Conservation (phyloP, 1,284 basidiomycete species). For the Ustilago xerochloae region DNA sequence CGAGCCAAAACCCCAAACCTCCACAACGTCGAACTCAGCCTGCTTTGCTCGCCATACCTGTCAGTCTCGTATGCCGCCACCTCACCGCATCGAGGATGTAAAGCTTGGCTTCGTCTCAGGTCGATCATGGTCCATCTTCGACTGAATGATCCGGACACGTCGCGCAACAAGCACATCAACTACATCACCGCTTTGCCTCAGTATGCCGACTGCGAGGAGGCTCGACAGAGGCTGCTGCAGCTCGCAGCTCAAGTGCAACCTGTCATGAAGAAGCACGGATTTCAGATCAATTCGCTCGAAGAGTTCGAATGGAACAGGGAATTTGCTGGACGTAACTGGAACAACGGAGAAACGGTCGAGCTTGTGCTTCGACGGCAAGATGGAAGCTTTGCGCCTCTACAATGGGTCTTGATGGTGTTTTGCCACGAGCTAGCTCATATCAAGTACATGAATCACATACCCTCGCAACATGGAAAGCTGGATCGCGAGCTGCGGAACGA, state of each 20-base stretch:
- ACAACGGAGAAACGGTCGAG: conserved; percentile 58
- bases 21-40: too few species aligned
- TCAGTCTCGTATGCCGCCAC: too few species aligned
- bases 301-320: conserved; percentile 58
- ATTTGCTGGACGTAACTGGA: conserved; percentile 60
- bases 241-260: conserved; percentile 58
- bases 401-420: conserved; percentile 55
- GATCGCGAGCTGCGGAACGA: conserved; percentile 46
- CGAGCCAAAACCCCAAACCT: too few species aligned
- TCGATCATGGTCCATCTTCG: conserved; percentile 54
- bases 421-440: conserved; percentile 60
- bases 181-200: conserved; percentile 52
- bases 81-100: too few species aligned
- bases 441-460: conserved; percentile 60
- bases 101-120: too few species aligned
- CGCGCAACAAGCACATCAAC: conserved; percentile 57
- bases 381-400: conserved; percentile 50
- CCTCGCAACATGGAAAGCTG: conserved; percentile 53
- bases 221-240: conserved; percentile 40
- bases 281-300: conserved; percentile 58
- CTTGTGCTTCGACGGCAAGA: conserved; percentile 49
- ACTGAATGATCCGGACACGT: conserved; percentile 55
- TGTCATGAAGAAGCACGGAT: conserved; percentile 55
- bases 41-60: too few species aligned
- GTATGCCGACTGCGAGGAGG: conserved; percentile 38